Base-by-base conservation (phyloP, 441 rosid species). In the Jatropha podagrica region DNA sequence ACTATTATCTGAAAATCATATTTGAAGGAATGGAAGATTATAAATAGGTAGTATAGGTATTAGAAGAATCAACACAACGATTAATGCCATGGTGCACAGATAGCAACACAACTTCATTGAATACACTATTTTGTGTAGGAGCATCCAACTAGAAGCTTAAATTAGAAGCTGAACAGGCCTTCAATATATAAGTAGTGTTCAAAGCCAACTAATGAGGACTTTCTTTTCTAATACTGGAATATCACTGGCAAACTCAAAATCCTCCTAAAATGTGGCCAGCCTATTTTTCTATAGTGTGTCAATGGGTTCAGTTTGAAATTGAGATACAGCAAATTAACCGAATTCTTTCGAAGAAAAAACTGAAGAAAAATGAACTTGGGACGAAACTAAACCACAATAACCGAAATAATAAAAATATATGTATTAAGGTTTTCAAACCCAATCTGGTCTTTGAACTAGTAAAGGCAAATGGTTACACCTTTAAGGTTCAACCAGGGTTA, bases 1-100 rank as follows among this genome's bases (percentile, higher is more conserved):
- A 96, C 98, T 74, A 96, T 86, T 69, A 96, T 96, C 98, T 95
- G 94, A 75, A 64, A 81, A 55, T 73, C 65, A 78, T 55, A 42
- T 68, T 59, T 37, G 61, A 44, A 41, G 20, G 68, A 32, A 64
- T 27, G 46, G 63, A 70, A 66, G 32, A 64, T 4, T 63, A 46
- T 67, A 70, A 72, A 27, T 60, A 81, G 40, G 27, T 3, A 55
- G 56, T 2, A 58, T 3, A 4, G 58, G 59, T 42, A 68, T 40
- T 4, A 27, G 23, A 81, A 74, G 17, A 62, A 62, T 13, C 20
- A 48, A 72, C 23, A 60, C 23, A 55, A 72, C 10, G 41, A 68
- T 54, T 26, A 46, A 49, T 38, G 17, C 17, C 55, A 44, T 32
- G 17, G 67, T 69, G 44, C 61, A 69, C 32, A 60, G 13, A 26